phyloP scores from a whole-genome alignment of 2,329 filamentous ascomycete species.

The Colletotrichum neosansevieriae region DNA sequence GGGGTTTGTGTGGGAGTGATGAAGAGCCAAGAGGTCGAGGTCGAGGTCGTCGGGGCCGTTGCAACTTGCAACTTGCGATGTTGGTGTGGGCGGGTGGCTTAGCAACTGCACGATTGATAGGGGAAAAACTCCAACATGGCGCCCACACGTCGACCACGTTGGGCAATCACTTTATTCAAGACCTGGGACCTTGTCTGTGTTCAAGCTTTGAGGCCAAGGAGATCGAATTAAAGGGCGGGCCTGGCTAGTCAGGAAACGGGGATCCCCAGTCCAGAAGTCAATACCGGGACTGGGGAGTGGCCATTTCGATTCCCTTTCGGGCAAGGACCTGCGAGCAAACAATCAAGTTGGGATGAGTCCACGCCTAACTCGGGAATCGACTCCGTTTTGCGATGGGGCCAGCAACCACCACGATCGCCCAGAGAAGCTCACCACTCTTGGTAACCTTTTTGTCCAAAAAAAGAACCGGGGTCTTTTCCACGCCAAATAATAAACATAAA shows the following conservation, averaged over 20 bases:
- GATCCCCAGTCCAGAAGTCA: conserved; percentile 18
- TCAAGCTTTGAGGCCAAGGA: conserved; percentile 26
- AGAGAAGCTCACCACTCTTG: background rate
- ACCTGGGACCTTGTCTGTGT: conserved; percentile 21
- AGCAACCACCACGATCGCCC: background rate
- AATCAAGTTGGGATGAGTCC: conserved; percentile 37
- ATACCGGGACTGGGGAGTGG: background rate
- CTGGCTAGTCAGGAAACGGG: conserved; percentile 29
- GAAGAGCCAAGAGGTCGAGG: no score
- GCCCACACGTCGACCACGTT: conserved; percentile 15
- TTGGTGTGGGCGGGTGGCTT: conserved; percentile 24
- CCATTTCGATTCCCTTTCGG: conserved; percentile 17
- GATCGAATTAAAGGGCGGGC: conserved; percentile 35
- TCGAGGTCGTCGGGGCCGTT: background rate
- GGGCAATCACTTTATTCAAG: conserved; percentile 34
- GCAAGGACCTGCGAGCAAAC: conserved; percentile 24
- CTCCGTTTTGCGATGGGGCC: conserved; percentile 3
- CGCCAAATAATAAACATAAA: no score
- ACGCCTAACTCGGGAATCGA: conserved; percentile 18
- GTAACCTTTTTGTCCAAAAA: no score
- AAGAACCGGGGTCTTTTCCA: no score
- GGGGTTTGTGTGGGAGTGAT: conserved; percentile 16
- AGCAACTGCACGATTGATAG: conserved; percentile 4
- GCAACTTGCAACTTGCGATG: no score
- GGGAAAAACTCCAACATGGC: background rate